These are phyloP conservation scores for Bacidia rubella DNA, from an alignment of 495 filamentous ascomycete species.

Conservation along the genomic window DNA sequence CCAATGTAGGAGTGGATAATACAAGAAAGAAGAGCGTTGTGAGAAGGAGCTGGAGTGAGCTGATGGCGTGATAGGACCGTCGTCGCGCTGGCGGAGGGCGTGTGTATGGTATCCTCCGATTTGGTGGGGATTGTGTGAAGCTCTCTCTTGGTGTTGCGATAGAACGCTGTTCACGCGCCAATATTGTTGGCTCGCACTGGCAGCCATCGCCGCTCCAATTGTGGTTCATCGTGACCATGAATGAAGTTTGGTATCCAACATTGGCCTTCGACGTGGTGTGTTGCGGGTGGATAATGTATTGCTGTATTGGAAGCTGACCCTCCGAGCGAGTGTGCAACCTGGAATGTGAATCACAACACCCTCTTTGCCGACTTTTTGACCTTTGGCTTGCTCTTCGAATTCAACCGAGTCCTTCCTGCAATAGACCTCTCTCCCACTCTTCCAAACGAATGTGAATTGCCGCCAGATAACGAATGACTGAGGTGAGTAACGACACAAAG, in stretches of 20 bases:
- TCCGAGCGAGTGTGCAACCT: not conserved
- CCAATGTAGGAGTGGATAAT: not conserved
- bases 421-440: not conserved
- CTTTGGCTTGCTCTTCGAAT: not conserved
- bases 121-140: not conserved
- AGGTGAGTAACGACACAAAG: not conserved
- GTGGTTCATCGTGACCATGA: not conserved
- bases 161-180: not conserved
- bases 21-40: not conserved
- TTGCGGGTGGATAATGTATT: not conserved
- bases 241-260: not conserved
- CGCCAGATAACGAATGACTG: not conserved
- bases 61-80: not conserved
- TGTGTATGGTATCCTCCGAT: not conserved
- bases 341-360: not conserved
- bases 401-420: not conserved
- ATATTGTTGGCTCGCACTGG: not conserved
- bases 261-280: not conserved
- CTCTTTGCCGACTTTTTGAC: not conserved
- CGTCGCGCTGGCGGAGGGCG: not conserved
- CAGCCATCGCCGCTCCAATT: not conserved
- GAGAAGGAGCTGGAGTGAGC: not conserved
- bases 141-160: not conserved
- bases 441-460: not conserved
- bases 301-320: not conserved